Conservation (phyloP, 2,329 filamentous ascomycete genomes). For the Fusarium sp. region DNA sequence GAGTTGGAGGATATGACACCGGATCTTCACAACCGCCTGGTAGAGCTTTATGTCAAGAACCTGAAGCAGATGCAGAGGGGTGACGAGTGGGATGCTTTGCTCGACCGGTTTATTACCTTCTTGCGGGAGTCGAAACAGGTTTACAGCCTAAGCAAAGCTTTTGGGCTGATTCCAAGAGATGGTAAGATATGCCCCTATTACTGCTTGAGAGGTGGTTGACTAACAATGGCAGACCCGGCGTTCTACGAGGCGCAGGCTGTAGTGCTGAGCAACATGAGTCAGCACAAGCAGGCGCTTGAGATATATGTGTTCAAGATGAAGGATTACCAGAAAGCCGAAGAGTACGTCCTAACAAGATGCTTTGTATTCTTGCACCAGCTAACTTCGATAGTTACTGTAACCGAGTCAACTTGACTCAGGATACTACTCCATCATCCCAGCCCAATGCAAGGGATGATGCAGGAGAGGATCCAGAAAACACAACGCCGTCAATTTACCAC, state of each 20-base stretch:
- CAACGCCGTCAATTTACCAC: slow-evolving; percentile 86
- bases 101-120: slow-evolving; percentile 78
- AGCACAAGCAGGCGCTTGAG: slow-evolving; percentile 94
- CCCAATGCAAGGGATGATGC: slow-evolving; percentile 50
- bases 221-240: slow-evolving; percentile 71
- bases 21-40: slow-evolving; percentile 87
- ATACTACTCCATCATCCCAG: slow-evolving; percentile 54
- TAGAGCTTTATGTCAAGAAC: slow-evolving; percentile 76
- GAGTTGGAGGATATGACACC: slow-evolving; percentile 88
- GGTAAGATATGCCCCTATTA: slow-evolving; percentile 63
- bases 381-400: slow-evolving; percentile 80
- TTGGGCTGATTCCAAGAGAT: slow-evolving; percentile 82
- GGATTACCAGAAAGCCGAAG: slow-evolving; percentile 90
- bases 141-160: slow-evolving; percentile 84
- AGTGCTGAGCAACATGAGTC: slow-evolving; percentile 92
- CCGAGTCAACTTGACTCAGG: slow-evolving; percentile 76
- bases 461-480: slow-evolving; percentile 58
- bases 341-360: slow-evolving; percentile 66
- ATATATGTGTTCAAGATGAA: slow-evolving; percentile 97
- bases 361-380: slow-evolving; percentile 18
- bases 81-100: slow-evolving; percentile 67
- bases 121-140: slow-evolving; percentile 77
- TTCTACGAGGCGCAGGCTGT: slow-evolving; percentile 94
- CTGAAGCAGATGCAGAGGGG: slow-evolving; percentile 58
- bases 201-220: neutral